A percentile compares a stretch with the other conserved stretches of the same genome.
Evolutionary conservation across 176 grass and related monocot species (phyloP).

Genomic region (Canna indica): DNA sequence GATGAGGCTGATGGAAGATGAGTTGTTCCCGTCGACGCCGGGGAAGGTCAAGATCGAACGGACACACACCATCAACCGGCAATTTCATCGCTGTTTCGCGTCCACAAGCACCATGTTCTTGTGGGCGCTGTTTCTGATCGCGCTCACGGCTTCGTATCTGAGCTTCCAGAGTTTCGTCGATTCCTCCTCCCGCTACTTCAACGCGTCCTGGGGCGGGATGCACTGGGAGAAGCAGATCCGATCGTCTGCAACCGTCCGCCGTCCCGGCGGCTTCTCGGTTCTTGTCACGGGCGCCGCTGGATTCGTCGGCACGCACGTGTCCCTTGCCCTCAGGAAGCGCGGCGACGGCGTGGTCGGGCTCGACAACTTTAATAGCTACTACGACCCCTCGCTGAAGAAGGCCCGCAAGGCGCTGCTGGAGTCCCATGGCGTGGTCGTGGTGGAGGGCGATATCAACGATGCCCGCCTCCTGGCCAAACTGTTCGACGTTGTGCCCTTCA

Average conservation of each 20-base stretch:
- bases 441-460: slow-evolving; percentile 41
- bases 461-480: slow-evolving; percentile 25
- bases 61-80: slow-evolving; percentile 1
- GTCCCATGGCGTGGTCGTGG: slow-evolving; percentile 28
- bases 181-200: neutral
- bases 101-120: slow-evolving; percentile 11
- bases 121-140: slow-evolving; percentile 7
- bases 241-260: slow-evolving; percentile 14
- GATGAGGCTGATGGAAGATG: slow-evolving; percentile 9
- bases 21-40: slow-evolving; percentile 6
- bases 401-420: slow-evolving; percentile 26
- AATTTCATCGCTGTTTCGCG: slow-evolving; percentile 5
- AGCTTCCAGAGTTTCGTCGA: slow-evolving; percentile 12
- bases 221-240: slow-evolving; percentile 33
- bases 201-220: slow-evolving; percentile 9
- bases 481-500: slow-evolving; percentile 34
- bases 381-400: slow-evolving; percentile 37
- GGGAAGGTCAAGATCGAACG: slow-evolving; percentile 10
- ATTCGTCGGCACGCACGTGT: slow-evolving; percentile 33
- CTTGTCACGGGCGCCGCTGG: slow-evolving; percentile 35
- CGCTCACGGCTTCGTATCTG: slow-evolving; percentile 4
- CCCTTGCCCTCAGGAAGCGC: slow-evolving; percentile 21
- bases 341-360: slow-evolving; percentile 39
- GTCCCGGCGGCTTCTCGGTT: slow-evolving; percentile 23
- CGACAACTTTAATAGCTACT: slow-evolving; percentile 40